phyloP scores from a whole-genome alignment of 1,139 yeast species.

The Hyphopichia buzzinii region DNA sequence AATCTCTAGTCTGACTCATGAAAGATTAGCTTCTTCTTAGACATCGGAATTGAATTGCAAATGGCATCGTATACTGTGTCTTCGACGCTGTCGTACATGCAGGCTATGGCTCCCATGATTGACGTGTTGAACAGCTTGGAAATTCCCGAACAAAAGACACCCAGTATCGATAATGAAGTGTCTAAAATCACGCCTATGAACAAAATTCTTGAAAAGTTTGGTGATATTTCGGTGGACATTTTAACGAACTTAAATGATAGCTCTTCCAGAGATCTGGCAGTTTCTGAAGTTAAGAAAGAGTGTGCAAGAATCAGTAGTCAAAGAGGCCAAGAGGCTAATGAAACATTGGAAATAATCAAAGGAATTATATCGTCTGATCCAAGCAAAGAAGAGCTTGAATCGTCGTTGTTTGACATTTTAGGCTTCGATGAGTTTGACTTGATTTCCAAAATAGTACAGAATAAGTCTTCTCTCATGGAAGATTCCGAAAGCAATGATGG shows the following conservation, averaged over 20 bases:
- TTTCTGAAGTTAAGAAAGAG: conserved; percentile 21
- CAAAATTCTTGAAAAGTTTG: conserved; percentile 25
- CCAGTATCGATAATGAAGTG: conserved; percentile 34
- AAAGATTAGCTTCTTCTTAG: too few species aligned
- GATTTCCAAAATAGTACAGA: conserved; percentile 62
- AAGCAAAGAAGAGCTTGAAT: conserved; percentile 64
- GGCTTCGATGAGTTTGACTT: conserved; percentile 86
- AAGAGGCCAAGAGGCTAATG: conserved; percentile 10
- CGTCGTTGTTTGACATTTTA: conserved; percentile 67
- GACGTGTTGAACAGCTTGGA: conserved; percentile 39
- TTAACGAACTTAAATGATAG: conserved; percentile 29
- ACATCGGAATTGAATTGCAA: too few species aligned
- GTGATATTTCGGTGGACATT: conserved; percentile 29
- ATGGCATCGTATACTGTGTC: conserved; percentile 46
- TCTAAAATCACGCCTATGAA: conserved; percentile 27
- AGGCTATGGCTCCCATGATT: conserved; percentile 69
- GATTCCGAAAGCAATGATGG: conserved; percentile 12
- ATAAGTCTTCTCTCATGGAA: conserved; percentile 32
- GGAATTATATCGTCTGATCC: conserved; percentile 24
- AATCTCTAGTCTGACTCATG: too few species aligned
- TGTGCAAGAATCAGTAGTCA: conserved; percentile 25
- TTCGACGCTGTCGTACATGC: conserved; percentile 76
- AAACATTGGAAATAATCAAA: conserved; percentile 25
- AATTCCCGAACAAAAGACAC: conserved; percentile 22
- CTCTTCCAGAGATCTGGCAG: conserved; percentile 11